Evolutionary conservation across 345 rosid genomes (phyloP).

Genomic region (Citrus hindsii): DNA sequence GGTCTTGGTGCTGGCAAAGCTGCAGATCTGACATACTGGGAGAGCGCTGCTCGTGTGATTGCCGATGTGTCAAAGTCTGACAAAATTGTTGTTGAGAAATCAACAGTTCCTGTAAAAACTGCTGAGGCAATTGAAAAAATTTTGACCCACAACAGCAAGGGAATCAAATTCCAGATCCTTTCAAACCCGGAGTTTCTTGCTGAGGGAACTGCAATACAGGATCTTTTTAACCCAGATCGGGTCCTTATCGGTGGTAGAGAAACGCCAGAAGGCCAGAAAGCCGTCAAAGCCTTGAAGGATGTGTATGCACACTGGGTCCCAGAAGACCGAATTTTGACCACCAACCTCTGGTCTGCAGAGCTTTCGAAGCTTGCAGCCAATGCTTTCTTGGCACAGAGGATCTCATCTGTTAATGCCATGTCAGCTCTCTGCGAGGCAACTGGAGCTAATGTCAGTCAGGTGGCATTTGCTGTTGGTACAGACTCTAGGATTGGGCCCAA

Average conservation of each 20-base stretch:
- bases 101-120: conserved; percentile 92
- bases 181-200: conserved; percentile 98
- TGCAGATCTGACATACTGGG: conserved; percentile 96
- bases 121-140: conserved; percentile 94
- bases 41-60: conserved; percentile 92
- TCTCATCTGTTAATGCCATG: conserved; percentile 91
- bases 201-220: conserved; percentile 85
- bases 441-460: conserved; percentile 78
- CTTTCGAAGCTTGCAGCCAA: conserved; percentile 95
- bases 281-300: conserved; percentile 69
- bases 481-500: conserved; percentile 82
- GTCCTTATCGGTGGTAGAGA: conserved; percentile 94
- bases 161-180: conserved; percentile 87
- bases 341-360: conserved; percentile 96
- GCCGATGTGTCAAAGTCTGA: conserved; percentile 87
- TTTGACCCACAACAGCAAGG: conserved; percentile 87
- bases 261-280: conserved; percentile 81
- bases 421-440: conserved; percentile 92
- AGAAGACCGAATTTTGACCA: conserved; percentile 69
- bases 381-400: conserved; percentile 89
- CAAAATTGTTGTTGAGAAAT: conserved; percentile 92
- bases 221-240: conserved; percentile 73
- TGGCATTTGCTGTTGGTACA: conserved; percentile 72
- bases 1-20: conserved; percentile 98
- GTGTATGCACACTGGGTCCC: conserved; percentile 90